phyloP scores from a whole-genome alignment of 2,329 filamentous ascomycete genomes.

The Domatiomyces catenatus region DNA sequence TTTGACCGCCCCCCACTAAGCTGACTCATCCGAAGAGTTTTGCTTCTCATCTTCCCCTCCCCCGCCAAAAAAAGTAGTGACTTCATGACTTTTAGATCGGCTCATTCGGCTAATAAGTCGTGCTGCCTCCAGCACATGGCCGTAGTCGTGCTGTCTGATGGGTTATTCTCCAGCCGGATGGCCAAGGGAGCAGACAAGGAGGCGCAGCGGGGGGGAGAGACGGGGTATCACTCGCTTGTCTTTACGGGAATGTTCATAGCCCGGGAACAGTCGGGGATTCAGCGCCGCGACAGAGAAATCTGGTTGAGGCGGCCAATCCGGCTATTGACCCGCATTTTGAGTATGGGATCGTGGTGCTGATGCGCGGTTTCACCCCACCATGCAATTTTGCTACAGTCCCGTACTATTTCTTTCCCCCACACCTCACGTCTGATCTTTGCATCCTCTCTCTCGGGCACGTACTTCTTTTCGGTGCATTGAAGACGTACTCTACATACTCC shows the following conservation, averaged over 20 bases:
- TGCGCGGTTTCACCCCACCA: background rate
- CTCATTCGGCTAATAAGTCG: background rate
- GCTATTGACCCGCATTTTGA: background rate
- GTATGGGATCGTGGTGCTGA: background rate
- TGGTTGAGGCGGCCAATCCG: background rate
- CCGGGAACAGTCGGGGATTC: background rate
- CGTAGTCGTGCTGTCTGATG: background rate
- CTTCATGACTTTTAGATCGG: background rate
- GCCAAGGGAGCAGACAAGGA: background rate
- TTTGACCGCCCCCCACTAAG: background rate
- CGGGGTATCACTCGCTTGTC: too few relatives aligned
- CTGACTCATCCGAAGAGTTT: too few relatives aligned
- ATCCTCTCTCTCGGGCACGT: background rate
- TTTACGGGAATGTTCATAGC: too few relatives aligned
- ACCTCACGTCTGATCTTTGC: background rate
- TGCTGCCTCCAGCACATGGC: background rate
- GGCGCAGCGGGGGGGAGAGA: background rate
- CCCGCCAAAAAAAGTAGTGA: background rate
- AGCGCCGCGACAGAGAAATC: background rate
- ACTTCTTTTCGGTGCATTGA: slow-evolving; percentile 19
- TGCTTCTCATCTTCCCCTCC: background rate
- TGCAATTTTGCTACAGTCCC: background rate
- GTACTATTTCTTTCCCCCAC: background rate
- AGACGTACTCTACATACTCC: slow-evolving; percentile 10
- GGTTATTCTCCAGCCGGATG: background rate